Base-by-base conservation (phyloP, 306 rosid genomes). In the Quercus robur region DNA sequence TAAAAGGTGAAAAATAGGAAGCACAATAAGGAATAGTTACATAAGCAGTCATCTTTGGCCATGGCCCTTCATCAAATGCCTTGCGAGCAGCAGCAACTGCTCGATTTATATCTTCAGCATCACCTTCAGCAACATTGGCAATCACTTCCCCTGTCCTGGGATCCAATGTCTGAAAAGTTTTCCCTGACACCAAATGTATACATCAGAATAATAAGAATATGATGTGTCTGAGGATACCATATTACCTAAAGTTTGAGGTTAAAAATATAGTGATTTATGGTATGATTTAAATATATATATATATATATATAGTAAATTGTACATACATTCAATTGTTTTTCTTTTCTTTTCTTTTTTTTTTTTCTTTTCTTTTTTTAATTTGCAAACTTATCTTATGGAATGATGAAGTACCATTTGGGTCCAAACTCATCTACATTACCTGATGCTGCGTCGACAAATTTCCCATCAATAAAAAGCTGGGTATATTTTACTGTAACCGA, bases 31-130 rank as follows among this genome's bases (percentile, higher is more conserved):
- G 77, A 70, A 70, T 31, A 70, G 73, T 79, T 81, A 95, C 98
- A 90, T 95, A 95, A 58, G 98, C 97, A 68, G 98, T 71, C 93
- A 93, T 84, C 87, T 19, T 95, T 59, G 98, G 96, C 99, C 99
- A 95, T 52, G 99, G 98, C 21, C 96, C 98, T 68, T 86, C 86
- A 80, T 93, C 97, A 49, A 95, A 95, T 49, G 99, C 99, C 82
- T 79, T 91, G 19, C 97, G 90, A 0, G 99, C 99, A 73, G 95
- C 97, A n/a, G 84, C 80, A 81, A 93, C 97, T 14, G 99, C 99
- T 56, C 93, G 81, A 84, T 95, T 87, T 55, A 93, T 55, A 82
- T 95, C 99, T 87, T 86, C 94, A 56, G 87, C 80, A 33, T 89
- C 90, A 59, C 93, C 98, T 86, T 93, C 99, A 70, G 99, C 88